These are phyloP conservation scores for Epichloe gansuensis DNA, from an alignment of 2,329 filamentous ascomycete species.

Conservation along the genomic window DNA sequence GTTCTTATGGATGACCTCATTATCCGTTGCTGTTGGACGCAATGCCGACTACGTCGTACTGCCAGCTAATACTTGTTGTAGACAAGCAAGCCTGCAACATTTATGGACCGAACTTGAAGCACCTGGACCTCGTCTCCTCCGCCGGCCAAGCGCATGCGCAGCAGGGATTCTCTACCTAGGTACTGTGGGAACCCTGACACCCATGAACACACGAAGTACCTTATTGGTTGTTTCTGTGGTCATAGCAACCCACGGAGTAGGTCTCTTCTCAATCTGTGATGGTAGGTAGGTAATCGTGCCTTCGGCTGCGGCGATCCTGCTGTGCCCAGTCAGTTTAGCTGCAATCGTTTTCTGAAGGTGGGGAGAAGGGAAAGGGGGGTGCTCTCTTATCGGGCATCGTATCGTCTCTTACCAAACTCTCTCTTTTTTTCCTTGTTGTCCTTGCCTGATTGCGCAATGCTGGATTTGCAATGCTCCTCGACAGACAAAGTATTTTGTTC, in stretches of 20 bases:
- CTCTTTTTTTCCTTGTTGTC: not conserved
- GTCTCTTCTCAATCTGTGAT: not conserved
- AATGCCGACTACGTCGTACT: constrained; percentile 2
- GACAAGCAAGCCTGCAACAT: constrained; percentile 1
- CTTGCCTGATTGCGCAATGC: not conserved
- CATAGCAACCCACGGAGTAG: constrained; percentile 5
- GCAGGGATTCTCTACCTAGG: constrained; percentile 4
- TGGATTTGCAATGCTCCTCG: not conserved
- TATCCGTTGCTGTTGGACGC: not conserved
- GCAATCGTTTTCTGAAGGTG: not conserved
- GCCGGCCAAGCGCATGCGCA: not conserved
- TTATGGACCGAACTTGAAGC: not conserved
- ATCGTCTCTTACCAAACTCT: not conserved
- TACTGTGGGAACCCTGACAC: constrained; percentile 4
- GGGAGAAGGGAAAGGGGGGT: not conserved
- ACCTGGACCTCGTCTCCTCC: not conserved
- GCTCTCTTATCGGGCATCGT: not conserved
- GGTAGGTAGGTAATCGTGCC: not conserved
- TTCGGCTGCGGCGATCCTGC: not conserved
- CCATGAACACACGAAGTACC: not conserved
- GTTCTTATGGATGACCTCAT: not conserved
- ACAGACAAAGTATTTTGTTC: not conserved
- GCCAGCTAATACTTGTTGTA: not conserved
- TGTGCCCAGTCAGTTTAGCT: not conserved
- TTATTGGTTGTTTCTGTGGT: constrained; percentile 5